phyloP scores from a whole-genome alignment of 2,329 filamentous ascomycete genomes.

The Alternaria panax region DNA sequence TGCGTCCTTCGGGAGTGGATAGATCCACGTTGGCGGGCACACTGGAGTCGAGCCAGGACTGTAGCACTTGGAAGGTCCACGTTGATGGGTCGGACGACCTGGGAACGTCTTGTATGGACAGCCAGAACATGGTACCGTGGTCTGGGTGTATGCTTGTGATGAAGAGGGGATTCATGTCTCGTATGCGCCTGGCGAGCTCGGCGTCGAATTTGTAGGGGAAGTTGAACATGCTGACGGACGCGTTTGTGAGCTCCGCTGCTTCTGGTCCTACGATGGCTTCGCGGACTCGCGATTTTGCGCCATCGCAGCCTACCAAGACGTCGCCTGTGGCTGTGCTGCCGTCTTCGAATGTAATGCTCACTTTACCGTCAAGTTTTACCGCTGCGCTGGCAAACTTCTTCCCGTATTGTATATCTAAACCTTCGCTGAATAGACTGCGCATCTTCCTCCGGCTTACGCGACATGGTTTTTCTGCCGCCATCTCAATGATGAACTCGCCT shows the following conservation, averaged over 20 bases:
- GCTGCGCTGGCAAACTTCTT: constrained; percentile 22
- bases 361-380: constrained; percentile 19
- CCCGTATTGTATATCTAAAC: constrained; percentile 30
- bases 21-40: constrained; percentile 22
- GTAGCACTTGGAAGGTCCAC: constrained; percentile 44
- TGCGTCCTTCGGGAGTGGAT: constrained; percentile 22
- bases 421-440: constrained; percentile 32
- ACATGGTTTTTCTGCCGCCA: constrained; percentile 28
- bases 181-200: constrained; percentile 10
- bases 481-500: constrained; percentile 32
- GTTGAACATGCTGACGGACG: constrained; percentile 34
- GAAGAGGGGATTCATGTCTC: neutral
- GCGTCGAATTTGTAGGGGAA: constrained; percentile 18
- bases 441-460: constrained; percentile 33
- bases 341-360: constrained; percentile 30
- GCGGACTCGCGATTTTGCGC: constrained; percentile 25
- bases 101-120: constrained; percentile 38
- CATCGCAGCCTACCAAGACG: constrained; percentile 32
- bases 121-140: constrained; percentile 13
- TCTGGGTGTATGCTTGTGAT: constrained; percentile 6
- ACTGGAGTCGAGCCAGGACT: constrained; percentile 30
- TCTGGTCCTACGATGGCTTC: constrained; percentile 26
- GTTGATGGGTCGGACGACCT: constrained; percentile 35
- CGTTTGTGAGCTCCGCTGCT: constrained; percentile 23
- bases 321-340: constrained; percentile 26